Percentiles rank a stretch among this genome's conserved stretches.
phyloP scores from a whole-genome alignment of 1,284 basidiomycete species.

The Cutaneotrichosporon sp. region DNA sequence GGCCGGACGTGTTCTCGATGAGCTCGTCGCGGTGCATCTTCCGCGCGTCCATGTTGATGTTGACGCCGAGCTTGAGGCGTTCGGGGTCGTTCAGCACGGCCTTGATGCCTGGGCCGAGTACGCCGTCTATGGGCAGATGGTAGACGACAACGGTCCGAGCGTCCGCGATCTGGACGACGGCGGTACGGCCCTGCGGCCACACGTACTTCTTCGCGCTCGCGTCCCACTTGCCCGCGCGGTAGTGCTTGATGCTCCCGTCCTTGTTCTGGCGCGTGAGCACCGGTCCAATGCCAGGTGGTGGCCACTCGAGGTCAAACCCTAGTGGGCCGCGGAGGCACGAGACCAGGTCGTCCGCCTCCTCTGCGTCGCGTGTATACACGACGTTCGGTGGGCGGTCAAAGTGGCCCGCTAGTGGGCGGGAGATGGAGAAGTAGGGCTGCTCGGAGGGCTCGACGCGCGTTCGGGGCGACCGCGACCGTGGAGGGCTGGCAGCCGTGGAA shows the following conservation, averaged over 20 bases:
- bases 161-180: slow-evolving; percentile 52
- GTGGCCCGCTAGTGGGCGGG: slow-evolving; percentile 11
- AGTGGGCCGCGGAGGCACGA: slow-evolving; percentile 38
- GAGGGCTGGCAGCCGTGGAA: background rate
- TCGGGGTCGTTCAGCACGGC: slow-evolving; percentile 40
- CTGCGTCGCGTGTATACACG: slow-evolving; percentile 37
- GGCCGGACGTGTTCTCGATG: slow-evolving; percentile 19
- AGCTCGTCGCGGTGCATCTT: slow-evolving; percentile 49
- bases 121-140: slow-evolving; percentile 36
- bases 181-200: slow-evolving; percentile 41
- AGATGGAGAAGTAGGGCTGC: slow-evolving; percentile 27
- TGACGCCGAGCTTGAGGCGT: slow-evolving; percentile 51
- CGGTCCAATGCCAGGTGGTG: slow-evolving; percentile 25
- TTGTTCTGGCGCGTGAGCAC: background rate
- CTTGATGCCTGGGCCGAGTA: slow-evolving; percentile 25
- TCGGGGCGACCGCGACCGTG: background rate
- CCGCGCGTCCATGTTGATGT: slow-evolving; percentile 45
- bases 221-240: slow-evolving; percentile 22
- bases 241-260: background rate
- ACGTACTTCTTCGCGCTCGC: slow-evolving; percentile 14
- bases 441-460: background rate
- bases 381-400: slow-evolving; percentile 24
- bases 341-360: slow-evolving; percentile 43
- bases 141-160: slow-evolving; percentile 47
- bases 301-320: slow-evolving; percentile 52